Percentiles rank a stretch among this genome's conserved stretches.
Conservation (phyloP, 2,329 filamentous ascomycete genomes). For the Aureobasidium sp. region DNA sequence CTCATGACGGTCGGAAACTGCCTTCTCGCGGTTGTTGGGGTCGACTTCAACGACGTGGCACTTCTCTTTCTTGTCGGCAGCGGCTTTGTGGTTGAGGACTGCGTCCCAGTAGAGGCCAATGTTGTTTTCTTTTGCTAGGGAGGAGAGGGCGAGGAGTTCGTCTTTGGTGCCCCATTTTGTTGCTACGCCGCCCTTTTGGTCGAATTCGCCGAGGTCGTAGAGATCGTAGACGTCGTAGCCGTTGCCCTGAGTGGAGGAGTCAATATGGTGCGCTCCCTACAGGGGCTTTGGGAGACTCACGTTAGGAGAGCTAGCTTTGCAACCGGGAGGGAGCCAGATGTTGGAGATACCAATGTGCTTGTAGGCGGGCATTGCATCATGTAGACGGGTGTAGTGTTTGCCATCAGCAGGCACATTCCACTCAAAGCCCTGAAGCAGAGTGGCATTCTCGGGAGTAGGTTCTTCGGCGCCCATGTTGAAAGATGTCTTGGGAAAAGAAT, state of each 20-base stretch:
- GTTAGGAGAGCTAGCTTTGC: slow-evolving; percentile 64
- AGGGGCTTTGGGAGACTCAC: not conserved
- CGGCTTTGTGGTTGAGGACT: slow-evolving; percentile 76
- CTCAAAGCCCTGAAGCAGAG: slow-evolving; percentile 75
- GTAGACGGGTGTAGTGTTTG: slow-evolving; percentile 68
- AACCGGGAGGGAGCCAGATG: slow-evolving; percentile 74
- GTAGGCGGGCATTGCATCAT: slow-evolving; percentile 57
- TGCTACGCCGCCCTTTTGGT: slow-evolving; percentile 66
- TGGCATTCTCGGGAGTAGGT: slow-evolving; percentile 36
- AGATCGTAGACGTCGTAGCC: slow-evolving; percentile 70
- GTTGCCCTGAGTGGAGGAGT: slow-evolving; percentile 51
- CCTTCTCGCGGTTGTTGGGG: slow-evolving; percentile 55
- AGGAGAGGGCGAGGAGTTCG: slow-evolving; percentile 61
- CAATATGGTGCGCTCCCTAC: not conserved
- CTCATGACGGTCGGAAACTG: slow-evolving; percentile 59
- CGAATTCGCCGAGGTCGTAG: slow-evolving; percentile 65
- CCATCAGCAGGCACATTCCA: slow-evolving; percentile 73
- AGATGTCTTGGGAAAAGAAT: not conserved
- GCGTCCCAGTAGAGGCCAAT: slow-evolving; percentile 73
- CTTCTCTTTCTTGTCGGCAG: slow-evolving; percentile 69
- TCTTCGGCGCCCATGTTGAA: slow-evolving; percentile 23
- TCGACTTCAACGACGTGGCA: slow-evolving; percentile 70
- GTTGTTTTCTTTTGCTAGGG: slow-evolving; percentile 56
- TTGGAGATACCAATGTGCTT: slow-evolving; percentile 67
- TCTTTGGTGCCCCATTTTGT: slow-evolving; percentile 76